phyloP scores from a whole-genome alignment of 495 filamentous ascomycete genomes.

The Aspergillus avenaceus region DNA sequence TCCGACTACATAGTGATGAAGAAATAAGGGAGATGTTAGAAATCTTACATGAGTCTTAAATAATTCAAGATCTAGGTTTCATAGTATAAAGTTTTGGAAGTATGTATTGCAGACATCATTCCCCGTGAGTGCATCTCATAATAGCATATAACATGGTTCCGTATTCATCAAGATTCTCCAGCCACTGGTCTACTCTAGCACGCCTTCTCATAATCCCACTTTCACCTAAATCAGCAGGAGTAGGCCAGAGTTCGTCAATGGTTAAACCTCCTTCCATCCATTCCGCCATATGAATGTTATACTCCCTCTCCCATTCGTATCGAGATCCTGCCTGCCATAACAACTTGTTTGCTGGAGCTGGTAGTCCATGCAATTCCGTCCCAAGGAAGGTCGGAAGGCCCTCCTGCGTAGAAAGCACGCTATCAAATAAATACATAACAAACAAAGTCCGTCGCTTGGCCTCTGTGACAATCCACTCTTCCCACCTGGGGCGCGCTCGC shows the following conservation, averaged over 20 bases:
- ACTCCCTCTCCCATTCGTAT: slow-evolving; percentile 35
- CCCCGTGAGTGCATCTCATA: slow-evolving; percentile 38
- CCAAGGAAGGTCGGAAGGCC: slow-evolving; percentile 42
- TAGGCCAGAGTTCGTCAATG: slow-evolving; percentile 46
- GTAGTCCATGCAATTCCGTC: slow-evolving; percentile 36
- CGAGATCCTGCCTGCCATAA: slow-evolving; percentile 34
- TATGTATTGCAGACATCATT: slow-evolving; percentile 5
- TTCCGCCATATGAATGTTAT: slow-evolving; percentile 37
- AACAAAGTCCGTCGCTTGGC: slow-evolving; percentile 43
- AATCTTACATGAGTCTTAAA: not conserved
- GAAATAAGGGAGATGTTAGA: too few species aligned
- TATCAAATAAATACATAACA: slow-evolving; percentile 48
- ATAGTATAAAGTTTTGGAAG: not conserved
- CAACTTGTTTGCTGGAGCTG: slow-evolving; percentile 28
- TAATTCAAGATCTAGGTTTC: too few species aligned
- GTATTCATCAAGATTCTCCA: slow-evolving; percentile 43
- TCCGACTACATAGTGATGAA: too few species aligned
- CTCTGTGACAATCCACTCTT: slow-evolving; percentile 45
- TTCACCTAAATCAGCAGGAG: slow-evolving; percentile 21
- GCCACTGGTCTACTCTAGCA: slow-evolving; percentile 37
- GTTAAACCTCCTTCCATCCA: slow-evolving; percentile 32
- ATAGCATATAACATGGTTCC: slow-evolving; percentile 47
- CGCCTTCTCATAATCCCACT: slow-evolving; percentile 20
- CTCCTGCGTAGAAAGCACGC: slow-evolving; percentile 35
- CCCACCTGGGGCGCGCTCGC: slow-evolving; percentile 39